These are phyloP conservation scores for Friedmanniomyces simplex DNA, from an alignment of 495 filamentous ascomycete genomes.

Conservation along the genomic window DNA sequence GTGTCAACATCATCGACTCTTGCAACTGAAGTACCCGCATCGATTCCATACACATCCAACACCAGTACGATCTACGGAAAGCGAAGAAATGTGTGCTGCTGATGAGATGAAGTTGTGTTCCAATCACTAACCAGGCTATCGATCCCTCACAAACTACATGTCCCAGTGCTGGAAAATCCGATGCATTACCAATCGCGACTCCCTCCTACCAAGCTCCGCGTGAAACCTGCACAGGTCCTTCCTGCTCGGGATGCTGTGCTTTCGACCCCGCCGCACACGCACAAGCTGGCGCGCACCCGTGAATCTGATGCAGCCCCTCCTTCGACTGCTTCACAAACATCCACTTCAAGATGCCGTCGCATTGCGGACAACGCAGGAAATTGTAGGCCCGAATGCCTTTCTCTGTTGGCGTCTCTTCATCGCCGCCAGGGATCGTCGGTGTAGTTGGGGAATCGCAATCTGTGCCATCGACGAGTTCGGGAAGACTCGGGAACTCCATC, in stretches of 20 bases:
- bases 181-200: too few species aligned
- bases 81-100: too few species aligned
- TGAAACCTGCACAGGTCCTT: neutral
- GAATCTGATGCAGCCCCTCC: neutral
- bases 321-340: neutral
- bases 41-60: too few species aligned
- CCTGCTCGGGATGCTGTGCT: neutral
- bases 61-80: too few species aligned
- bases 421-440: neutral
- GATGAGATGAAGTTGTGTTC: too few species aligned
- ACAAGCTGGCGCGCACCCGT: neutral
- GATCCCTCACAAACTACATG: too few species aligned
- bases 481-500: neutral
- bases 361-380: neutral
- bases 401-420: neutral
- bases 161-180: too few species aligned
- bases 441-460: neutral
- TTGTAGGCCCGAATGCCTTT: neutral
- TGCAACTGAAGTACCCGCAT: too few species aligned
- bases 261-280: neutral
- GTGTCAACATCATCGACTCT: too few species aligned
- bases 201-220: too few species aligned
- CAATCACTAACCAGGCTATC: too few species aligned
- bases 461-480: neutral
- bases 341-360: neutral